phyloP scores from a whole-genome alignment of 2,329 filamentous ascomycete species.

The Sclerotinia borealis region DNA sequence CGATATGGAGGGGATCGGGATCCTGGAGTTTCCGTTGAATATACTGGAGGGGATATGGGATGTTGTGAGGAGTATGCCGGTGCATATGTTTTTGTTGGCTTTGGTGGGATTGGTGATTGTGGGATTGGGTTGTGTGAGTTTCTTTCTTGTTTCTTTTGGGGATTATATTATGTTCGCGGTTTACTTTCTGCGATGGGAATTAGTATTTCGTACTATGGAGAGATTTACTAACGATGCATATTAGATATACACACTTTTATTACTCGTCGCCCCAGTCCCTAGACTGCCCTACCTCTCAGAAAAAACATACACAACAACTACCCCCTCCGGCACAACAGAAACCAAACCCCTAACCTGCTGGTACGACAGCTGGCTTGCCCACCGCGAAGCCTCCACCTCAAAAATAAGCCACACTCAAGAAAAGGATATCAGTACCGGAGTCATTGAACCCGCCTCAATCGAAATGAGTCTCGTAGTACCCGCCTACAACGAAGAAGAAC shows the following conservation, averaged over 20 bases:
- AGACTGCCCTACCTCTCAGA: conserved; percentile 69
- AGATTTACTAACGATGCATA: not conserved
- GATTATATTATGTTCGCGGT: not conserved
- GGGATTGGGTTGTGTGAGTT: conserved; percentile 3
- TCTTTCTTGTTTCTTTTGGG: not conserved
- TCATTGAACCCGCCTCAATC: conserved; percentile 70
- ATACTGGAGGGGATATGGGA: not conserved
- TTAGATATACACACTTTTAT: conserved; percentile 64
- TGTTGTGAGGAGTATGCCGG: not conserved
- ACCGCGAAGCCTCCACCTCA: conserved; percentile 45
- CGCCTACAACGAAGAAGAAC: conserved; percentile 88
- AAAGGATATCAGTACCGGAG: conserved; percentile 35
- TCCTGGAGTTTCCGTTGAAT: not conserved
- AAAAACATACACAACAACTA: conserved; percentile 76
- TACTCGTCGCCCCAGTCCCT: conserved; percentile 73
- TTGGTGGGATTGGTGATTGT: not conserved
- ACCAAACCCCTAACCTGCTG: conserved; percentile 70
- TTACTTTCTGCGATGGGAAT: not conserved
- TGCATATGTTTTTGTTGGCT: not conserved
- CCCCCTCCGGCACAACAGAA: conserved; percentile 53
- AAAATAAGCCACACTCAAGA: conserved; percentile 15
- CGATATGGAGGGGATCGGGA: conserved; percentile 4
- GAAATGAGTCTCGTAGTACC: conserved; percentile 89
- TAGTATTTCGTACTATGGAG: not conserved
- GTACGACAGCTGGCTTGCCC: conserved; percentile 69